Percentiles rank a stretch among this genome's conserved stretches.
Conservation (phyloP, 305 asterid species). For the Coffea humblotiana region DNA sequence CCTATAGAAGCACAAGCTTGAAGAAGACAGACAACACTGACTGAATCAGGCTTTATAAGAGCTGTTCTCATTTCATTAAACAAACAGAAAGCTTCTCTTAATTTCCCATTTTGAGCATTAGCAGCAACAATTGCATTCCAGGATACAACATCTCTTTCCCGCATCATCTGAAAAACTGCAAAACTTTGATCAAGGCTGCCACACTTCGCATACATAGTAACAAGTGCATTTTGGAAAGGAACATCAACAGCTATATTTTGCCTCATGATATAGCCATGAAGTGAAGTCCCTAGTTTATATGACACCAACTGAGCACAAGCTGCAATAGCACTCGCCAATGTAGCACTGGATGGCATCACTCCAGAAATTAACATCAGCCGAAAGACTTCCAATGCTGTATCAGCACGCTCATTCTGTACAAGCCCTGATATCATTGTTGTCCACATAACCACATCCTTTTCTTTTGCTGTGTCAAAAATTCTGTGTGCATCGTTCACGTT, state of each 20-base stretch:
- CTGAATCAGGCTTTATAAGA: slow-evolving; percentile 55
- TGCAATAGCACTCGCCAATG: slow-evolving; percentile 71
- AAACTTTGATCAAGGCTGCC: slow-evolving; percentile 54
- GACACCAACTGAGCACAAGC: slow-evolving; percentile 73
- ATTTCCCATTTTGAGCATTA: slow-evolving; percentile 59
- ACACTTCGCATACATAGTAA: slow-evolving; percentile 74
- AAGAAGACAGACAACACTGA: slow-evolving; percentile 71
- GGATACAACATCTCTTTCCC: slow-evolving; percentile 63
- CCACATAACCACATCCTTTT: slow-evolving; percentile 69
- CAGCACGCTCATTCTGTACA: slow-evolving; percentile 61
- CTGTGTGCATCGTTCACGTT: slow-evolving; percentile 45
- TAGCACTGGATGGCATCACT: slow-evolving; percentile 47
- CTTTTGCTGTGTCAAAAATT: slow-evolving; percentile 43
- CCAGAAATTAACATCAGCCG: slow-evolving; percentile 51
- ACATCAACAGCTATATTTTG: slow-evolving; percentile 47
- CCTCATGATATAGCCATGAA: slow-evolving; percentile 65
- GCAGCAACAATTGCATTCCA: slow-evolving; percentile 82
- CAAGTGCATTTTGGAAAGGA: slow-evolving; percentile 61
- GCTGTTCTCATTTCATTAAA: slow-evolving; percentile 65
- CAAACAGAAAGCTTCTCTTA: slow-evolving; percentile 42
- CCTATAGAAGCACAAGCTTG: slow-evolving; percentile 80
- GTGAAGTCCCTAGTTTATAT: slow-evolving; percentile 47
- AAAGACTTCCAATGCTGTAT: slow-evolving; percentile 56
- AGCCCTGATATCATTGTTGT: slow-evolving; percentile 80
- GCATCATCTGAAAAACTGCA: slow-evolving; percentile 55